Base-by-base conservation (phyloP, 495 filamentous ascomycete genomes). In the Elasticomyces elasticus region DNA sequence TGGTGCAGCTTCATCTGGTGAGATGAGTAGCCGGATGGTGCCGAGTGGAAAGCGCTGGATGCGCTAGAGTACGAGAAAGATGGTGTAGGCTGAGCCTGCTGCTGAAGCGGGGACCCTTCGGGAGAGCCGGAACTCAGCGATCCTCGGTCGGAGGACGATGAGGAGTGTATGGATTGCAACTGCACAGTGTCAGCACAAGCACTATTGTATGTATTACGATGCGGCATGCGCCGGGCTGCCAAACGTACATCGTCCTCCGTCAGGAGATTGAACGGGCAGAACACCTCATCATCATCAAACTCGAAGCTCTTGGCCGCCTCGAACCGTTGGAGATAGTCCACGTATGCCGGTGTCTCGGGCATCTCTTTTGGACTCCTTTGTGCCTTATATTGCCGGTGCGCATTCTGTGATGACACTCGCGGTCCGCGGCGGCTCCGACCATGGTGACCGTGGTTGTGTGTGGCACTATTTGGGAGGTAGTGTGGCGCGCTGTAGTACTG, bases 291-390 rank as follows among this genome's bases (percentile, higher is more conserved):
- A 66, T 98, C 92, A 62, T 96, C 91, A 61, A 99, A 75, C 61
- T 99, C 92, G 66, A 99, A 99, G 22, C 90, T 95, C 51, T 89
- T 83, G 41, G 85, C 87, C 60, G 89, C 86, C 68, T 97, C 90
- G 66, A 94, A 94, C 65, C 85, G 79, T 37, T 80, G 78, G 54
- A 90, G 85, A 71, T 88, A 95, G 55, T 82, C 80, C 43, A 76
- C 76, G 42, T 89, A 76, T 30, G 82, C 76, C 33, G 82, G 80
- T 43, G 82, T 76, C 64, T 95, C 89, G 62, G 83, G 85, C 50
- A 90, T 71, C 68, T 97, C 94, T 70, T 92, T 89, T 78, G 88
- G 88, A 62, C 82, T 90, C 65, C 86, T 49, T 84, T 85, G 69
- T 87, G 89, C 68, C 91, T 89, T 69, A 87, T 84, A 63, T 27